Evolutionary conservation across 106 monocot genomes (phyloP), one percentile per base, ranked within the genome.

Genomic region (Acorus calamus): DNA sequence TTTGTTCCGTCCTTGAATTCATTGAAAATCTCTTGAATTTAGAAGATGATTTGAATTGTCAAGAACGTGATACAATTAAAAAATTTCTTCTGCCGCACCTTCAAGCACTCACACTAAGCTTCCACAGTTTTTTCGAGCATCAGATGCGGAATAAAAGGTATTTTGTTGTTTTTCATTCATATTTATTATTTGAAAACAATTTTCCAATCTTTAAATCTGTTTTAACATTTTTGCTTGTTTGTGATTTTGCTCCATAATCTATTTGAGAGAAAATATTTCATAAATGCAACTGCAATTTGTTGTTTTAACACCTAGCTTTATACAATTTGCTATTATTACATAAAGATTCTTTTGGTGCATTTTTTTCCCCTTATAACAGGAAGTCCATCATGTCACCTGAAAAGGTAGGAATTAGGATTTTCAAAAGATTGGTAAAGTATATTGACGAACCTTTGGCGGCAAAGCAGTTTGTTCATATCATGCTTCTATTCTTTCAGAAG

Each of bases 1-100:
- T 77, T 69, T 80, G 78, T 48, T 80, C 85, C 63, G 87, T 88
- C 55, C 78, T 98, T 55, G 72, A 55, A 49, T 92, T 98, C 63
- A 55, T 83, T 50, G 85, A 92, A 70, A 92, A 92, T 75, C 69
- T 98, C 54, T 62, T 98, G 56, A 73, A 70, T 44, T 73, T 92
- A 79, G 84, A 81, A 61, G 62, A 49, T 65, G 81, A 86, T 61
- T 62, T 71, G 62, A 72, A 80, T 59, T 50, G 67, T 50, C 65
- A 75, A 70, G 80, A 78, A 50, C 68, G 73, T 45, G 52, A 73
- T 66, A 68, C 68, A 50, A 57, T 79, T 53, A 83, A 81, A 67
- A 63, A 50, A 46, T 44, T 92, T 71, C 54, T 98, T 9, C 14
- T 78, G 46, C 88, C 88, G 76, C 82, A 98, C 67, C 65, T 98